Evolutionary conservation across 495 filamentous ascomycete species (phyloP).

Genomic region (Articulospora tetracladia): DNA sequence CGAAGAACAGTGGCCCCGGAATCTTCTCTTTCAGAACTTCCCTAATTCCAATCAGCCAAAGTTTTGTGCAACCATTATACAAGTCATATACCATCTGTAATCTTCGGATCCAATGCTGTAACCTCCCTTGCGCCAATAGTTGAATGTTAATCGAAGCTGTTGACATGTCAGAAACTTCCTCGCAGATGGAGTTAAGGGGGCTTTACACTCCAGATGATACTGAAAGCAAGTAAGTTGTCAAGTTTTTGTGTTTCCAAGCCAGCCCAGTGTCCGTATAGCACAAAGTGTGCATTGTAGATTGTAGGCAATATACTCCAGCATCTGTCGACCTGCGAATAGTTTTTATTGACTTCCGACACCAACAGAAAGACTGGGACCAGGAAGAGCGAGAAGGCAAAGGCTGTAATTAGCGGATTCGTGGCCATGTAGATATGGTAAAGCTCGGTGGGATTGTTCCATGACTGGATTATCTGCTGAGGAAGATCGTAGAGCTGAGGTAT

Average conservation of each 20-base stretch:
- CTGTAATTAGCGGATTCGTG: constrained; percentile 83
- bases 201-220: constrained; percentile 77
- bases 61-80: neutral
- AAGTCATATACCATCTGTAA: constrained; percentile 71
- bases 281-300: constrained; percentile 85
- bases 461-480: constrained; percentile 56
- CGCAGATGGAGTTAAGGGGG: neutral
- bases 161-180: constrained; percentile 1
- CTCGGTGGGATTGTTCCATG: constrained; percentile 47
- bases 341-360: constrained; percentile 76
- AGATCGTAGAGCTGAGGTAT: constrained; percentile 73
- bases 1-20: constrained; percentile 57
- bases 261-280: constrained; percentile 68
- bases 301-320: constrained; percentile 87
- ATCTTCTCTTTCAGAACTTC: constrained; percentile 21
- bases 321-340: constrained; percentile 93
- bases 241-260: constrained; percentile 69
- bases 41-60: constrained; percentile 9
- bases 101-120: constrained; percentile 87
- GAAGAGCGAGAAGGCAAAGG: constrained; percentile 65
- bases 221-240: constrained; percentile 69
- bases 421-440: constrained; percentile 67
- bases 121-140: constrained; percentile 96
- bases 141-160: constrained; percentile 80
- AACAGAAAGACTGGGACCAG: constrained; percentile 67